Evolutionary conservation across 2,329 filamentous ascomycete species (phyloP), one percentile per base, ranked within the genome.

Genomic region (Ceratocystis diversiconidia): DNA sequence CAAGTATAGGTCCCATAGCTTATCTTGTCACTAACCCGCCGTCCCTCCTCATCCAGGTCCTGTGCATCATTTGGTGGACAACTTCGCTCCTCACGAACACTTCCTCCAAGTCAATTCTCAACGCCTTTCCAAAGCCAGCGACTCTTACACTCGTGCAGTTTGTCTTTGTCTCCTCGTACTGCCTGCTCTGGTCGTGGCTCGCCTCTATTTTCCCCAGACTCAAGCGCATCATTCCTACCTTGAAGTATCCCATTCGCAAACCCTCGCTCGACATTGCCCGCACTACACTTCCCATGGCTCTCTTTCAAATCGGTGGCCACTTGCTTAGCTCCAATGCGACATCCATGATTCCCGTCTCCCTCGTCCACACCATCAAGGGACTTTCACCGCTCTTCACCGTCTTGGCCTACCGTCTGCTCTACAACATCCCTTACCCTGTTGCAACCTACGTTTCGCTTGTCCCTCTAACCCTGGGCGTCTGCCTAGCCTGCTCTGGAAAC

Each of bases 291-390:
- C 94, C 94, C 19, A 80, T 99, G 43, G 92, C 94, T 0, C 82
- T 88, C 32, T 99, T 99, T 75, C 92, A 96, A 75, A 89, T 99
- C 63, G 88, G 87, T 44, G 94, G 94, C 4, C 94, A 99, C 75
- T 88, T 99, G 50, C 79, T 97, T 57, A 96, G 90, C 74, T 95
- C 92, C 5, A 94, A 91, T 69, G 92, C 94, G 32, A 99, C 92
- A 41, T 88, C 90, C 62, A 89, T 91, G 73, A 97, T 99, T 65
- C 92, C 94, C 0, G 94, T 99, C 1, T 97, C 94, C 5, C 82
- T 99, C 44, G 94, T 99, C 2, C 94, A 99, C 76, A 99, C 94
- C 0, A 97, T 99, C 77, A 99, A 99, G 77, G 94, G 94, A 6
- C 84, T 99, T 30, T 97, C 92, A 2, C 94, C 94, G 3, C 80